phyloP scores from a whole-genome alignment of 2,329 filamentous ascomycete species.

The Cordyceps tenuipes region DNA sequence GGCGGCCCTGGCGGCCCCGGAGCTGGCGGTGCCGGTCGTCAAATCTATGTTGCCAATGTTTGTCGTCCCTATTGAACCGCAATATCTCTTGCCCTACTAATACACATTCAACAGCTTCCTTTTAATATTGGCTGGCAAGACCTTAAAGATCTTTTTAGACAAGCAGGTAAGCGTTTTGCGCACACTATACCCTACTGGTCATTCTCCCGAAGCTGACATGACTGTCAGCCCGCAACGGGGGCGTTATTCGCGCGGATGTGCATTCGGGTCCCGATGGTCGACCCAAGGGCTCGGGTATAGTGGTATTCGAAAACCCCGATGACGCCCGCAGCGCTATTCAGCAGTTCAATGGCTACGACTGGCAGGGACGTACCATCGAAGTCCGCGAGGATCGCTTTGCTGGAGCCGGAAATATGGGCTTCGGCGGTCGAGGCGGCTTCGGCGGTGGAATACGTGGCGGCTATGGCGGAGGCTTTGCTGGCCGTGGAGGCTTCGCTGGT shows the following conservation, averaged over 20 bases:
- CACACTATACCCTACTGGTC: background rate
- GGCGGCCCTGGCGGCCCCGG: slow-evolving; percentile 39
- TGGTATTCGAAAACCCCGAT: slow-evolving; percentile 89
- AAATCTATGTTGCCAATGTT: slow-evolving; percentile 98
- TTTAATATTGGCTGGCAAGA: slow-evolving; percentile 99
- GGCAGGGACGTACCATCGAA: slow-evolving; percentile 88
- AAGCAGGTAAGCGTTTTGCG: slow-evolving; percentile 71
- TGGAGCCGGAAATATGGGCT: slow-evolving; percentile 48
- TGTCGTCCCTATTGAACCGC: slow-evolving; percentile 39
- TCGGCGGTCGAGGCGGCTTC: slow-evolving; percentile 48
- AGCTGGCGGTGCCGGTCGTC: slow-evolving; percentile 60
- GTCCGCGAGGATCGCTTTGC: slow-evolving; percentile 96
- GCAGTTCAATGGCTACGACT: slow-evolving; percentile 98
- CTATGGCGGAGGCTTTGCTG: slow-evolving; percentile 45
- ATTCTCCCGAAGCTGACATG: background rate
- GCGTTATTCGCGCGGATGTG: slow-evolving; percentile 90
- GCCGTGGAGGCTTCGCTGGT: slow-evolving; percentile 44
- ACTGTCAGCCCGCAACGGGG: slow-evolving; percentile 50
- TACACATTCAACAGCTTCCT: slow-evolving; percentile 60
- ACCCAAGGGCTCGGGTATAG: slow-evolving; percentile 93
- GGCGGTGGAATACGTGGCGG: slow-evolving; percentile 51
- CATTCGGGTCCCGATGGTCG: slow-evolving; percentile 85
- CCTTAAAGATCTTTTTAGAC: slow-evolving; percentile 95
- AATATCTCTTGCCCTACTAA: slow-evolving; percentile 10
- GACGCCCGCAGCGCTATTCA: slow-evolving; percentile 94